Evolutionary conservation across 805 yeast genomes (phyloP), one percentile per base, ranked within the genome.

Genomic region (Priceomyces haplophilus): DNA sequence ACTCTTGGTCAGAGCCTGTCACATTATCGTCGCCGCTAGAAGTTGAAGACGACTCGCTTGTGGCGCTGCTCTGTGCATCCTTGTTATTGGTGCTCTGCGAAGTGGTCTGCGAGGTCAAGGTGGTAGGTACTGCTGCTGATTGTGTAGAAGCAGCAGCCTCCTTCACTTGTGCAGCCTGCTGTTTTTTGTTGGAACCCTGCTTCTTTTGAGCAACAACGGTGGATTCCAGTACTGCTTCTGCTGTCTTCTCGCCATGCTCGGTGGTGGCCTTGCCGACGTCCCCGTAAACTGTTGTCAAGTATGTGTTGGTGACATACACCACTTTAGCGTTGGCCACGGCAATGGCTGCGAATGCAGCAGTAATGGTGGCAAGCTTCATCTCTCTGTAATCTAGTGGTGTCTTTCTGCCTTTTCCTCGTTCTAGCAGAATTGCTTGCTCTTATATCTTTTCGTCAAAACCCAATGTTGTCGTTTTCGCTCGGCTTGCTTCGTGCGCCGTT

Each of bases 281-380:
- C 29, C 46, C 53, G 36, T 52, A 58, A 6, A 59, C 59, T 34
- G 69, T 62, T 24, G 52, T 48, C 38, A 53, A 44, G 46, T 55
- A 60, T 43, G 53, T 47, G 15, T 58, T 48, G 23, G 71, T 65
- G 43, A 62, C 65, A 40, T 44, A 54, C 21, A 55, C 56, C 15
- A 58, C 53, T 27, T 53, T 39, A 17, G 66, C 64, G n/a, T 52
- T 29, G 13, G 52, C 51, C 38, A 59, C 41, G 15, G 64, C 42
- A 15, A 54, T 41, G 20, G 50, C 40, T 23, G 56, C 45, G 27
- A 51, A 48, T 29, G 40, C 43, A 11, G 45, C 41, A 25, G 62
- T 49, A 30, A 59, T 51, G 35, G 48, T 46, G 5, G 50, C 43
- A 41, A 58, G 54, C 49, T 53, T 55, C 63, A 59, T 59, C 13